Evolutionary conservation across 306 rosid species (phyloP).

Genomic region (Dalbergia cochinchinensis): DNA sequence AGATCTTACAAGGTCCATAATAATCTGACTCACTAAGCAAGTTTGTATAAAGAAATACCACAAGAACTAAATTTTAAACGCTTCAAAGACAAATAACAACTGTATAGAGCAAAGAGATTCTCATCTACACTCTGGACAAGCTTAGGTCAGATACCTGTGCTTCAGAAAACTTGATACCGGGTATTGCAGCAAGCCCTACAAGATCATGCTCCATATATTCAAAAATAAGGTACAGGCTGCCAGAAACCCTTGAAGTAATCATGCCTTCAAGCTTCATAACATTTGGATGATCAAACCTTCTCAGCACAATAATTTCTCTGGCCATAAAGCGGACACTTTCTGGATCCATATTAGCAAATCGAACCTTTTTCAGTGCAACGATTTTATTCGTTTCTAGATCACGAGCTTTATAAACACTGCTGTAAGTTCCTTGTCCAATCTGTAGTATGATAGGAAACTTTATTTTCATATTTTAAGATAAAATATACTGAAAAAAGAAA

Average conservation of each 20-base stretch:
- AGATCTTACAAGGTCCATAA: constrained; percentile 4
- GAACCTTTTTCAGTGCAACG: constrained; percentile 89
- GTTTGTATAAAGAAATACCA: constrained; percentile 15
- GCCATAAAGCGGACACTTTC: constrained; percentile 95
- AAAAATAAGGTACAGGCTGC: constrained; percentile 85
- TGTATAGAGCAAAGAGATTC: constrained; percentile 15
- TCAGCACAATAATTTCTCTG: constrained; percentile 71
- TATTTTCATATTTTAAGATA: neutral
- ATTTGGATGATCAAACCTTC: constrained; percentile 92
- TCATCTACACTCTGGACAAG: neutral
- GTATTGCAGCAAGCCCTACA: constrained; percentile 69
- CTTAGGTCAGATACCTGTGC: constrained; percentile 63
- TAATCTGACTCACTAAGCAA: constrained; percentile 22
- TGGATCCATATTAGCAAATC: constrained; percentile 84
- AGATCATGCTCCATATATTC: constrained; percentile 97
- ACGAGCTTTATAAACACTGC: constrained; percentile 84
- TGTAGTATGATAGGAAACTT: constrained; percentile 38
- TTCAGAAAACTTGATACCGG: constrained; percentile 73
- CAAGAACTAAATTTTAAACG: neutral
- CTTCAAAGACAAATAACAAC: neutral
- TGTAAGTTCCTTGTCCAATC: constrained; percentile 97
- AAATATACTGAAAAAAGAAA: neutral
- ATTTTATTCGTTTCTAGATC: constrained; percentile 79
- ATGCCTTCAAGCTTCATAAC: constrained; percentile 92
- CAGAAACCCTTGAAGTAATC: constrained; percentile 82